phyloP scores from a whole-genome alignment of 2,329 filamentous ascomycete genomes.

The Cyanodermella asteris region DNA sequence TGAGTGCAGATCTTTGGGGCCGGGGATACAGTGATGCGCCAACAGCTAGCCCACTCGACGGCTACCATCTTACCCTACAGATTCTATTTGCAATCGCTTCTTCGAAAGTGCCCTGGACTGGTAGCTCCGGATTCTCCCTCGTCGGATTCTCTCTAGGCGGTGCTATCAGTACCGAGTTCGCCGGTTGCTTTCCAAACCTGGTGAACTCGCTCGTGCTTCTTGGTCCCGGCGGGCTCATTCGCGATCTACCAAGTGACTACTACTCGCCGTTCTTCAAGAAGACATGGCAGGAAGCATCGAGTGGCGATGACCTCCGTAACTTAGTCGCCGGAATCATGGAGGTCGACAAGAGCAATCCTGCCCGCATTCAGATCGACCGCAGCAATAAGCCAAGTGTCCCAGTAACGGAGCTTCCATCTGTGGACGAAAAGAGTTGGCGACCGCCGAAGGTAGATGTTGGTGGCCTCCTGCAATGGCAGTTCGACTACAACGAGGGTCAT shows the following conservation, averaged over 20 bases:
- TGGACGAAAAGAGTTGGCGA: too few species aligned
- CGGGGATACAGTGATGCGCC: constrained; percentile 58
- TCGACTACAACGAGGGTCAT: constrained; percentile 7
- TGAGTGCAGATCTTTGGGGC: constrained; percentile 41
- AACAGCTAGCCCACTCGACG: constrained; percentile 28
- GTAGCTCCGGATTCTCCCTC: constrained; percentile 38
- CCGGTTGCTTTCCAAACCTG: constrained; percentile 44
- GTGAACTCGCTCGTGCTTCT: constrained; percentile 52
- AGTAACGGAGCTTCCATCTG: too few species aligned
- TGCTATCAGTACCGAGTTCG: constrained; percentile 48
- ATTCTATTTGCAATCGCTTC: constrained; percentile 44
- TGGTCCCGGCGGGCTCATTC: constrained; percentile 57
- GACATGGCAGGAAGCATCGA: too few species aligned
- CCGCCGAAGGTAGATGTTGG: too few species aligned
- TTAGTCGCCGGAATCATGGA: too few species aligned
- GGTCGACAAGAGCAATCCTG: too few species aligned
- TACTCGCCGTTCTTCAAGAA: too few species aligned
- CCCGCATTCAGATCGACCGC: too few species aligned
- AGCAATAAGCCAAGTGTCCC: too few species aligned
- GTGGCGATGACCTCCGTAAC: too few species aligned
- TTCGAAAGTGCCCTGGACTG: constrained; percentile 35
- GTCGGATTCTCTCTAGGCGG: constrained; percentile 67
- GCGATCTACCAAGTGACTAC: too few species aligned
- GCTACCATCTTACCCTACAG: constrained; percentile 41
- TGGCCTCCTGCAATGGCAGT: constrained; percentile 11